phyloP scores from a whole-genome alignment of 2,329 filamentous ascomycete species.

The Fusarium annulatum region DNA sequence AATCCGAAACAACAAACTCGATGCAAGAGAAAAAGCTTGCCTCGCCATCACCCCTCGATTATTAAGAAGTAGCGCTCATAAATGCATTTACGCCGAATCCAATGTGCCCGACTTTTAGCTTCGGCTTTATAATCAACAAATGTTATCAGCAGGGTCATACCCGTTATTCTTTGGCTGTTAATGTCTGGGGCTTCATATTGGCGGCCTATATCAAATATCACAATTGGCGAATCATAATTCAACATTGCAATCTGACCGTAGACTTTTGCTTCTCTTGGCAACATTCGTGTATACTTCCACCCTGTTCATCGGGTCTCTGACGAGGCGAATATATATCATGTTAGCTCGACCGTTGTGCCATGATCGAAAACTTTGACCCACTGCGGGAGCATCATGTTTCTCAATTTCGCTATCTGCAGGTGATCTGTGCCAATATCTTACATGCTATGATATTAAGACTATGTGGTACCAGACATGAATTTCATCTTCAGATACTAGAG shows the following conservation, averaged over 20 bases:
- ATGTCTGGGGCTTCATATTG: conserved; percentile 1
- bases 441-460: background rate
- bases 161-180: conserved; percentile 3
- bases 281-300: background rate
- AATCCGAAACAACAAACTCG: conserved; percentile 34
- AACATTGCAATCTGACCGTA: background rate
- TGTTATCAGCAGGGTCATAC: conserved; percentile 3
- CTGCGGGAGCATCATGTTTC: conserved; percentile 14
- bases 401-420: background rate
- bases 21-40: conserved; percentile 6
- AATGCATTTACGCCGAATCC: background rate
- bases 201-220: conserved; percentile 13
- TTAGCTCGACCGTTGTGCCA: background rate
- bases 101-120: background rate
- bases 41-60: conserved; percentile 12
- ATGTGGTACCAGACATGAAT: background rate
- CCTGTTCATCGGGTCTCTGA: background rate
- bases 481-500: background rate
- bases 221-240: conserved; percentile 27
- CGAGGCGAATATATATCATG: background rate
- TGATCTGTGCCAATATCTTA: background rate
- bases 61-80: background rate
- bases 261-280: conserved; percentile 4
- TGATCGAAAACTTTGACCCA: background rate
- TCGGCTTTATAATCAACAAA: conserved; percentile 8